Evolutionary conservation across 257 asterid species (phyloP), one percentile per base, ranked within the genome.

Genomic region (Marsdenia floribunda): DNA sequence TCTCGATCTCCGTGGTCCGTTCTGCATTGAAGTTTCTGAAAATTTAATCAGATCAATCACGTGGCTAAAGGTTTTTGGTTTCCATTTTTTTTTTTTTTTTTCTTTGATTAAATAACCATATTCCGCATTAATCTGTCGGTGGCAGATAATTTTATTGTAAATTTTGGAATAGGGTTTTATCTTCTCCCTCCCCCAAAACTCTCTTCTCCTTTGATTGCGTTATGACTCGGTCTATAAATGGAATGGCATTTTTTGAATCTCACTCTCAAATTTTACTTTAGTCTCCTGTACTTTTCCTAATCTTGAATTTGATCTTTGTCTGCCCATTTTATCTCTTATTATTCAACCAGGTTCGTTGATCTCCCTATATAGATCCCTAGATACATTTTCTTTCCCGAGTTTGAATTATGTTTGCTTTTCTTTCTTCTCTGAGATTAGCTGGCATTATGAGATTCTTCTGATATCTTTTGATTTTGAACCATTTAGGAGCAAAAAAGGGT

Each of bases 31-130:
- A 73, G 37, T 33, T 16, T 55, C 70, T 54, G 47, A 64, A 74
- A 72, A 37, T 54, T 44, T 71, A 44, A 68, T 72, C 60, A 71
- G 72, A 78, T 78, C 77, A 42, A 42, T 33, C 73, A 68, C 77
- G 73, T 53, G 73, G 70, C 47, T 14, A 47, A 40, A 66, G 57
- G 37, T 37, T 77, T 38, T 54, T 44, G 15, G 3, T 35, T 3
- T 26, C 16, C 46, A 9, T n/a, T 75, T 57, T 15, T 49, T 11
- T 22, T 40, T 12, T 0, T 49, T 3, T 70, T 63, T 50, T n/a
- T 14, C 37, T 69, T 38, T 9, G 18, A 53, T 71, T 70, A 42
- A 38, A 8, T 14, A 5, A 63, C 59, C 22, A n/a, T 52, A 52
- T 6, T 9, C 18, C n/a, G 9, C 35, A 9, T 66, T 57, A 63